Percentiles rank a stretch among this genome's conserved stretches.
Conservation (phyloP, 2,329 filamentous ascomycete species). For the Arthrobotrys iridis region DNA sequence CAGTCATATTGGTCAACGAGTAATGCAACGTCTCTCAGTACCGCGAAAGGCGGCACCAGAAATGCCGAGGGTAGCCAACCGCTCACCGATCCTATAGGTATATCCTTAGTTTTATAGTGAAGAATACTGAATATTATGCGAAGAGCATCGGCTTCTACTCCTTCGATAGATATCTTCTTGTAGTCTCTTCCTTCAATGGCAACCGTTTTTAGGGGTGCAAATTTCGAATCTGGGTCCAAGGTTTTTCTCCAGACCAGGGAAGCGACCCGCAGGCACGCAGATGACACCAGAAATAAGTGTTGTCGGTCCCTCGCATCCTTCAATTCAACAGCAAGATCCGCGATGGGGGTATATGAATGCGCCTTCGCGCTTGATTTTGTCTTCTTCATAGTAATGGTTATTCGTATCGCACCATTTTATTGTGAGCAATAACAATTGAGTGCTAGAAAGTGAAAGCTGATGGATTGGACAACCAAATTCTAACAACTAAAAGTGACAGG, state of each 20-base stretch:
- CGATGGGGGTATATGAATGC: conserved; percentile 5
- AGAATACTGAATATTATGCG: conserved; percentile 28
- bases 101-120: conserved; percentile 5
- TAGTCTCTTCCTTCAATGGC: conserved; percentile 8
- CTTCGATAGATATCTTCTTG: neutral
- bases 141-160: neutral
- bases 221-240: conserved; percentile 26
- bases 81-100: neutral
- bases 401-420: no score
- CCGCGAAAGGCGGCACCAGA: neutral
- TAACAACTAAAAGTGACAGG: no score
- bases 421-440: no score
- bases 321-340: conserved; percentile 19
- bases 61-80: no score
- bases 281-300: conserved; percentile 14
- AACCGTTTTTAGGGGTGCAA: neutral
- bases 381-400: no score
- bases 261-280: conserved; percentile 8
- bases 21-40: conserved; percentile 4
- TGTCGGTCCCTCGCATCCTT: neutral
- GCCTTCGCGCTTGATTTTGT: no score
- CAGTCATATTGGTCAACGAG: conserved; percentile 29
- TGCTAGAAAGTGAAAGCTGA: no score
- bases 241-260: conserved; percentile 32
- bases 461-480: no score